Evolutionary conservation across 2,329 filamentous ascomycete species (phyloP).

Genomic region (Fusarium udum): DNA sequence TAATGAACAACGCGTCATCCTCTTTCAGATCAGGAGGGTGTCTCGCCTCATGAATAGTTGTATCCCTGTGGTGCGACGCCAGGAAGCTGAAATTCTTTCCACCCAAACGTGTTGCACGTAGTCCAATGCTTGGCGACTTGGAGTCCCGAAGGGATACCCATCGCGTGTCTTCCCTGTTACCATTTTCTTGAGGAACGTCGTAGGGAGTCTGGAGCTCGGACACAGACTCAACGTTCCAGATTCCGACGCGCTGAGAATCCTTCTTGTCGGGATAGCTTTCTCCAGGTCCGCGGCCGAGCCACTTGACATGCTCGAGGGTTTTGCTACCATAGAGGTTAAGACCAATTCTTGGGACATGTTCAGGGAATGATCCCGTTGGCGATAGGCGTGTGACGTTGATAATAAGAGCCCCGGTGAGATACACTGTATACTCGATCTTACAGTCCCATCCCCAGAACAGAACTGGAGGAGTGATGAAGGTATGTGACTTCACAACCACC

Average conservation of each 20-base stretch:
- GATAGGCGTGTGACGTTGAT: conserved; percentile 56
- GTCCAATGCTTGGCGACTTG: conserved; percentile 18
- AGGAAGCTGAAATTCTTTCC: conserved; percentile 59
- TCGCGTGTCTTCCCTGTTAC: conserved; percentile 68
- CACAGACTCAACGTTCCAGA: conserved; percentile 54
- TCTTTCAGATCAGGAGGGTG: conserved; percentile 71
- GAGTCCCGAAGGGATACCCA: conserved; percentile 58
- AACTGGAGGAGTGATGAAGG: conserved; percentile 66
- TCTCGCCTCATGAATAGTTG: conserved; percentile 64
- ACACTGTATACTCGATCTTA: conserved; percentile 62
- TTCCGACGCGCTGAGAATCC: conserved; percentile 61
- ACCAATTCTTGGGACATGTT: conserved; percentile 69
- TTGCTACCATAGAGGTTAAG: conserved; percentile 63
- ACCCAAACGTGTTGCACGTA: conserved; percentile 35
- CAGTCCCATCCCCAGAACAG: conserved; percentile 67
- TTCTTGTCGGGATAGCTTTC: conserved; percentile 73
- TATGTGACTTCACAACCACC: conserved; percentile 62
- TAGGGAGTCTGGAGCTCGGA: conserved; percentile 65
- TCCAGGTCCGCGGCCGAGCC: conserved; percentile 71
- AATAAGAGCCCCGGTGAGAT: conserved; percentile 53
- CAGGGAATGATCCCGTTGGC: conserved; percentile 60
- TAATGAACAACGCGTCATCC: conserved; percentile 56
- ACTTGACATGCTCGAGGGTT: conserved; percentile 59
- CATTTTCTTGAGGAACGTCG: conserved; percentile 74
- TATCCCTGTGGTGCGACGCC: conserved; percentile 62